Percentiles rank a stretch among this genome's conserved stretches.
phyloP scores from a whole-genome alignment of 495 filamentous ascomycete species.

The Hamigera avellanea region DNA sequence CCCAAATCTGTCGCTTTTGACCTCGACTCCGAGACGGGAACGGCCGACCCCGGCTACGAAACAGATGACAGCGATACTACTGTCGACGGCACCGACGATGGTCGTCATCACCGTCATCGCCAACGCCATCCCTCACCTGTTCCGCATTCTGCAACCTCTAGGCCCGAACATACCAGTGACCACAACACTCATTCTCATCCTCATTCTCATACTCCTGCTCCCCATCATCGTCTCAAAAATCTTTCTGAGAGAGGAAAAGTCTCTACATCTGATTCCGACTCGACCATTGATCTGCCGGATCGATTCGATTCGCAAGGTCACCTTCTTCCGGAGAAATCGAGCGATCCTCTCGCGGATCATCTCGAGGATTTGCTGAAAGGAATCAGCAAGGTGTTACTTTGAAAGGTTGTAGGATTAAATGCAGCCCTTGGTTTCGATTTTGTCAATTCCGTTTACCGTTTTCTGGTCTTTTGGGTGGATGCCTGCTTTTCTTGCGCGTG shows the following conservation, averaged over 20 bases:
- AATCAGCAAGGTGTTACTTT: conserved; percentile 17
- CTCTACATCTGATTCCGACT: conserved; percentile 23
- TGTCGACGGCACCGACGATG: conserved; percentile 13
- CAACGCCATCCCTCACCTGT: too few species aligned
- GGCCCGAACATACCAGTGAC: background rate
- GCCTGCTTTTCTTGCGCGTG: background rate
- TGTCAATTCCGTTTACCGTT: background rate
- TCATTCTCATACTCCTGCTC: background rate
- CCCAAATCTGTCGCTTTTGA: conserved; percentile 31
- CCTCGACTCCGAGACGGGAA: conserved; percentile 9
- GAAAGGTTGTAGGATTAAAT: background rate
- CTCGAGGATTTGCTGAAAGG: conserved; percentile 28
- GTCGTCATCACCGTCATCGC: conserved; percentile 7
- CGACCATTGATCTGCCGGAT: conserved; percentile 46
- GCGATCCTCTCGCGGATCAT: conserved; percentile 21
- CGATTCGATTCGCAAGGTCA: conserved; percentile 54
- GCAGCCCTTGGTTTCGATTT: background rate
- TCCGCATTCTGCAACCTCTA: background rate
- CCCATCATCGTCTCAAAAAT: background rate
- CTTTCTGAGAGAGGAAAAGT: background rate
- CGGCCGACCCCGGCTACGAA: conserved; percentile 24
- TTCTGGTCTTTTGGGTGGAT: background rate
- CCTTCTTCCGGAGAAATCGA: conserved; percentile 21
- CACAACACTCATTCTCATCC: background rate
- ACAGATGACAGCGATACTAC: conserved; percentile 34